Conservation (phyloP, 1,284 basidiomycete species). For the Fomitopsis schrenkii region DNA sequence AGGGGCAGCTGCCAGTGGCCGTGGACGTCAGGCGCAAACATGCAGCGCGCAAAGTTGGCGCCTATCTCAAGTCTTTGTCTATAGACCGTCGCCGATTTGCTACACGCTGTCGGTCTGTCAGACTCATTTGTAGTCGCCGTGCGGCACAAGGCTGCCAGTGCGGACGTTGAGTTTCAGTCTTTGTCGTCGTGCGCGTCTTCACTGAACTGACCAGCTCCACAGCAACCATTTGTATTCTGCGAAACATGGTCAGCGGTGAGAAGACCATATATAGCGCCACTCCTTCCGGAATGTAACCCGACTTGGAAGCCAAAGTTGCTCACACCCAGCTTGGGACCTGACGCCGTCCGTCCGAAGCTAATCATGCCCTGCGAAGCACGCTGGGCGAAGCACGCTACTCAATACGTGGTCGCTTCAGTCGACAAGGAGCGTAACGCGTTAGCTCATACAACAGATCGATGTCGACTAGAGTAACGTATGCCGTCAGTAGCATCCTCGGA, state of each 20-base stretch:
- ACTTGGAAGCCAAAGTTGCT: background rate
- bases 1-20: background rate
- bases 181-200: too few relatives aligned
- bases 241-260: background rate
- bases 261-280: background rate
- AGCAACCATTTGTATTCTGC: background rate
- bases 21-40: too few relatives aligned
- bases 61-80: background rate
- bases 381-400: background rate
- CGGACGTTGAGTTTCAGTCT: background rate
- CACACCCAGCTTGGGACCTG: background rate
- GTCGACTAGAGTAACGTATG: background rate
- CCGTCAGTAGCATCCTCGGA: background rate
- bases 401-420: background rate
- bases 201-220: too few relatives aligned
- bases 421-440: background rate
- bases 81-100: background rate
- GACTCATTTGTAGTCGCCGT: too few relatives aligned
- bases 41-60: background rate
- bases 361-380: background rate
- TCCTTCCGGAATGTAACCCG: background rate
- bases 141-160: background rate
- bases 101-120: too few relatives aligned
- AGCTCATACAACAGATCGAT: background rate
- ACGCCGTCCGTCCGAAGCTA: background rate